Conservation (phyloP, 2,329 filamentous ascomycete genomes). For the Clonostachys rosea region DNA sequence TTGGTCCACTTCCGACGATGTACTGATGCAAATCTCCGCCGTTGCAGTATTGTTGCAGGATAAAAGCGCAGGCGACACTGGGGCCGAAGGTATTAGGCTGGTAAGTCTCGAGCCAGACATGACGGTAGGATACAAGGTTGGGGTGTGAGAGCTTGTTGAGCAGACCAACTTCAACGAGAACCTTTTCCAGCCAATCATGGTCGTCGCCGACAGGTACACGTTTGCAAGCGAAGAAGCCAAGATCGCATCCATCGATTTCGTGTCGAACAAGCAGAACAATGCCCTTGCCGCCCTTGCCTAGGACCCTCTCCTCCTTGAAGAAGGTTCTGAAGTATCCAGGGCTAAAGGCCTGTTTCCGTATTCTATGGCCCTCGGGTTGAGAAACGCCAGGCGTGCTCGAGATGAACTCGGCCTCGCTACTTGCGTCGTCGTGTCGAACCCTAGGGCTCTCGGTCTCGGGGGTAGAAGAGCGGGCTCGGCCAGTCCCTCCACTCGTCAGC, state of each 20-base stretch:
- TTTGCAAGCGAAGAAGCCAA: constrained; percentile 95
- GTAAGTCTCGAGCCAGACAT: constrained; percentile 94
- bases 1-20: constrained; percentile 64
- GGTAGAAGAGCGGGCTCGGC: constrained; percentile 7
- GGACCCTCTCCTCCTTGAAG: constrained; percentile 81
- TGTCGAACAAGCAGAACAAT: constrained; percentile 94
- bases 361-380: constrained; percentile 57
- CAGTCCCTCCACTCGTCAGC: constrained; percentile 11
- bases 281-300: constrained; percentile 89
- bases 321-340: constrained; percentile 91
- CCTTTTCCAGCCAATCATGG: constrained; percentile 90
- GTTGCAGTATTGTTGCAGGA: constrained; percentile 97
- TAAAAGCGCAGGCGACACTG: constrained; percentile 90
- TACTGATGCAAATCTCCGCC: constrained; percentile 85
- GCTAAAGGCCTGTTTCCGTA: constrained; percentile 82
- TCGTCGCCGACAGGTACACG: constrained; percentile 93
- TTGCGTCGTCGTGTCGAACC: constrained; percentile 8
- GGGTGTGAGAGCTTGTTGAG: constrained; percentile 89
- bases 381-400: constrained; percentile 45
- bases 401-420: constrained; percentile 40
- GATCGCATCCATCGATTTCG: constrained; percentile 79
- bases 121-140: constrained; percentile 92
- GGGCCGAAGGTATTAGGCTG: constrained; percentile 83
- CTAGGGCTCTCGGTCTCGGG: constrained; percentile 9
- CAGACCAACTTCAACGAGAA: constrained; percentile 88